A percentile compares a stretch with the other conserved stretches of the same genome.
phyloP scores from a whole-genome alignment of 2,329 filamentous ascomycete species.

The Ophiostoma sp. region DNA sequence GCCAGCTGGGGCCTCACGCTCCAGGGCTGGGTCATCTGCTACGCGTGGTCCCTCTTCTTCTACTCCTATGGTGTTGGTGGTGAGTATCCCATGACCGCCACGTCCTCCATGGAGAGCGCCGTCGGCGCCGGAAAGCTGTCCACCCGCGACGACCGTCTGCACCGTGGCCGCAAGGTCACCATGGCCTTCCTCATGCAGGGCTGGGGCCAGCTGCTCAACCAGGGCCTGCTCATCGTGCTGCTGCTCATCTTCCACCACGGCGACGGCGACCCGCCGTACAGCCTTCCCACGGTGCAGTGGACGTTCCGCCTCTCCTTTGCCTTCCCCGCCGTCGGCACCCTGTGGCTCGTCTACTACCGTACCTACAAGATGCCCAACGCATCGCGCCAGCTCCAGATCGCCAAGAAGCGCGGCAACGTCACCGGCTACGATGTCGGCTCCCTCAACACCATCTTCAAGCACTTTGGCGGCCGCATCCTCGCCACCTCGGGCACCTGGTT shows the following conservation, averaged over 20 bases:
- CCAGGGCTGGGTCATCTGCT: slow-evolving; percentile 96
- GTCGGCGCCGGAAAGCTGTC: slow-evolving; percentile 81
- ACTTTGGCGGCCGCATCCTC: slow-evolving; percentile 81
- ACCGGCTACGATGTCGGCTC: slow-evolving; percentile 91
- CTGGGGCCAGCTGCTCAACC: slow-evolving; percentile 95
- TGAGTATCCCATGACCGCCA: slow-evolving; percentile 95
- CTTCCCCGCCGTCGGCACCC: slow-evolving; percentile 80
- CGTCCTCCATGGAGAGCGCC: slow-evolving; percentile 87
- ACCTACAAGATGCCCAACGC: slow-evolving; percentile 89
- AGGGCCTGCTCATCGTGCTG: slow-evolving; percentile 78
- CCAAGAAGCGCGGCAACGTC: slow-evolving; percentile 80
- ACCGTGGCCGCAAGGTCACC: slow-evolving; percentile 92
- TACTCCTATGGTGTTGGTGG: slow-evolving; percentile 70
- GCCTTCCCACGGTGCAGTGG: slow-evolving; percentile 71
- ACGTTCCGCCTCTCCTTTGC: slow-evolving; percentile 90
- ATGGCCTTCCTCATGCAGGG: slow-evolving; percentile 97
- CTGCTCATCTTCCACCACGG: slow-evolving; percentile 85
- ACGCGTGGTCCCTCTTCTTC: slow-evolving; percentile 91
- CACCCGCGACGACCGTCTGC: slow-evolving; percentile 85
- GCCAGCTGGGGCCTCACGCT: slow-evolving; percentile 81
- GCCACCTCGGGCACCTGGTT: slow-evolving; percentile 90
- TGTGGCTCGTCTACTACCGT: slow-evolving; percentile 96
- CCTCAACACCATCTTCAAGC: slow-evolving; percentile 66
- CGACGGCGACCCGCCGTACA: slow-evolving; percentile 70
- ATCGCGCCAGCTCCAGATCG: slow-evolving; percentile 70